These are phyloP conservation scores for Scutellospora calospora DNA, from an alignment of 371 early-diverging fungal genomes.

Conservation along the genomic window DNA sequence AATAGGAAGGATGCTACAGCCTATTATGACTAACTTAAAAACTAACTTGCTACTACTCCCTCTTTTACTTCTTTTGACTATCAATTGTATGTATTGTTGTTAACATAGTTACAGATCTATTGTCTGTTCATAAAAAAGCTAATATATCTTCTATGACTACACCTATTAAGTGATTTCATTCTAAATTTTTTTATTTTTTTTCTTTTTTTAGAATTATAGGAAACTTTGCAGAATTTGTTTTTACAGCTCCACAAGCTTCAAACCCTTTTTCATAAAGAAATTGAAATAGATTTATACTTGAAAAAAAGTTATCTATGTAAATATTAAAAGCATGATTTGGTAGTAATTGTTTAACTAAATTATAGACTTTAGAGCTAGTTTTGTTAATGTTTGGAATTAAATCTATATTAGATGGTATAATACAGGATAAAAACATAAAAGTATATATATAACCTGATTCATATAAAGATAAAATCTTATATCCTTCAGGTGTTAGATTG, in stretches of 20 bases:
- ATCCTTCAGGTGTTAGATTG: background rate
- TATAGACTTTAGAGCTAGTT: conserved; percentile 40
- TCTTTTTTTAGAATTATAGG: background rate
- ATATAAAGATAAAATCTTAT: background rate
- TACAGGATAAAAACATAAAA: background rate
- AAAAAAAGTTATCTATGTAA: conserved; percentile 44
- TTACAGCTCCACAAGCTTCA: conserved; percentile 42
- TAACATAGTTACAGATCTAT: conserved; percentile 46
- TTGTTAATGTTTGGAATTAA: background rate
- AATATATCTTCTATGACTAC: conserved; percentile 24
- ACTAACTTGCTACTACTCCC: no score
- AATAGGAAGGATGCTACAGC: no score
- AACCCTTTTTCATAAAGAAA: conserved; percentile 23
- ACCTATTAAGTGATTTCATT: background rate
- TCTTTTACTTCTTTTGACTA: background rate
- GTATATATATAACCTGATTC: background rate
- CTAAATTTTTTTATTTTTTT: conserved; percentile 5
- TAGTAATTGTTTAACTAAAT: conserved; percentile 6
- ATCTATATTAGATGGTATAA: background rate
- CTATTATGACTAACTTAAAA: no score
- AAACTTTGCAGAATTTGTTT: background rate
- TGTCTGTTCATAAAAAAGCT: conserved; percentile 46
- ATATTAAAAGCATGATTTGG: conserved; percentile 15
- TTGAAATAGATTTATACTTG: conserved; percentile 31
- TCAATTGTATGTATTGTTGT: conserved; percentile 46